Percentiles rank a stretch among this genome's conserved stretches.
These are phyloP conservation scores for Casuarina equisetifolia DNA, from an alignment of 306 rosid genomes.

Conservation along the genomic window DNA sequence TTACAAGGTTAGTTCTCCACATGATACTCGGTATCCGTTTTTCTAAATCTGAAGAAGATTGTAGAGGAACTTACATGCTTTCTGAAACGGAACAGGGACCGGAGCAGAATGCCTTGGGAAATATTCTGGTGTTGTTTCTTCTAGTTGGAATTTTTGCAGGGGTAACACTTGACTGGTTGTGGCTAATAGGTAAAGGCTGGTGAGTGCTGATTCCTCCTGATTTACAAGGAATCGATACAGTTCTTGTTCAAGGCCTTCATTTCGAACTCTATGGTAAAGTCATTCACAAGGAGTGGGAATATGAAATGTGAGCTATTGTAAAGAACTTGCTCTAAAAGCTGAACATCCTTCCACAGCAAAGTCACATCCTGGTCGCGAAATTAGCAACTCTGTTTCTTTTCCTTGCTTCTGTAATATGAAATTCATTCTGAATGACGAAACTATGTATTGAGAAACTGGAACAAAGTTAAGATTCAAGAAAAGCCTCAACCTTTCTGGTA, in stretches of 20 bases:
- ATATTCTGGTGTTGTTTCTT: conserved; percentile 70
- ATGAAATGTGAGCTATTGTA: not conserved
- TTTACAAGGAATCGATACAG: not conserved
- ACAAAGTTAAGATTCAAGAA: not conserved
- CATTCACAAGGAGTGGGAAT: not conserved
- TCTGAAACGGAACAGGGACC: conserved; percentile 61
- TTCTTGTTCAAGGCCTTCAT: not conserved
- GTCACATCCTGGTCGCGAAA: not conserved
- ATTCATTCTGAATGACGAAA: not conserved
- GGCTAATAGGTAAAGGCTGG: conserved; percentile 98
- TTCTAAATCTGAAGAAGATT: not conserved
- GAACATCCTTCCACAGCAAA: not conserved
- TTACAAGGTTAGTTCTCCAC: conserved; percentile 57
- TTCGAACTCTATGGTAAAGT: not conserved
- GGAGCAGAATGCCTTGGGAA: conserved; percentile 95
- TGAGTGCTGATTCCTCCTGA: conserved; percentile 20
- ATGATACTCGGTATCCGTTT: not conserved
- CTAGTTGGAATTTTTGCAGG: conserved; percentile 82
- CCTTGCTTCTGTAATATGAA: not conserved
- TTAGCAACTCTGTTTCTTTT: not conserved
- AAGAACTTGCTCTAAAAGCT: not conserved
- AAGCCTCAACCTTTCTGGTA: not conserved
- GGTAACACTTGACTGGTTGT: conserved; percentile 82
- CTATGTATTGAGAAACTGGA: not conserved
- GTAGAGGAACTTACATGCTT: not conserved